These are phyloP conservation scores for Datura wrightii DNA, from an alignment of 257 asterid genomes.

Conservation along the genomic window DNA sequence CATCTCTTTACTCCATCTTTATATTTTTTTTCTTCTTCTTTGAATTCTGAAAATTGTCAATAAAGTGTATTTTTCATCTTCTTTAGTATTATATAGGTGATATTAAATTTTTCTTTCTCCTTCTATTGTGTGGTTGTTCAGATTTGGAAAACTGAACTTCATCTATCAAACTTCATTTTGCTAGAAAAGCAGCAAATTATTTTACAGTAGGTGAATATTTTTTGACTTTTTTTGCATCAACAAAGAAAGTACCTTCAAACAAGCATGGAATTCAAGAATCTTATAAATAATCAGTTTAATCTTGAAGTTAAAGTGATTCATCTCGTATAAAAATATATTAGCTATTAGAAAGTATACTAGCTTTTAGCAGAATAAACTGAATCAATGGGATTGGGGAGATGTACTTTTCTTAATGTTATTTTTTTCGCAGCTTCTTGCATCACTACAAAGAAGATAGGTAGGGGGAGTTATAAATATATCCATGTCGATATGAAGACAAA, in stretches of 20 bases:
- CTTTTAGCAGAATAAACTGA: too few relatives aligned
- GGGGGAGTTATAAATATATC: not conserved
- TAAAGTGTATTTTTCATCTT: not conserved
- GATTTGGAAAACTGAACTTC: too few relatives aligned
- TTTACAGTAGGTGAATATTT: not conserved
- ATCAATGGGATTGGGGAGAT: too few relatives aligned
- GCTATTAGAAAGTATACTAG: too few relatives aligned
- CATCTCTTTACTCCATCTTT: too few relatives aligned
- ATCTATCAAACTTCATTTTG: not conserved
- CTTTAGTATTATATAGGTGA: not conserved
- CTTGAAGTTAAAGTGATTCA: too few relatives aligned
- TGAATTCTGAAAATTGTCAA: not conserved
- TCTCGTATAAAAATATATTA: too few relatives aligned
- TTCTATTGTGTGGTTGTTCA: not conserved
- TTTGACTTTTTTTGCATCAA: too few relatives aligned
- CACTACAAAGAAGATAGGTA: not conserved
- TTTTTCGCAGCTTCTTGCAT: not conserved
- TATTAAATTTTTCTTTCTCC: not conserved
- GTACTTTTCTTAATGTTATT: not conserved
- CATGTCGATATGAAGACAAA: not conserved
- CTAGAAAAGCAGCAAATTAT: too few relatives aligned
- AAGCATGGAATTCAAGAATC: not conserved
- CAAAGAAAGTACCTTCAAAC: not conserved
- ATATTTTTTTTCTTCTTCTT: not conserved
- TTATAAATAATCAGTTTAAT: too few relatives aligned